These are phyloP conservation scores for Plenodomus lindquistii DNA, from an alignment of 2,329 filamentous ascomycete genomes.

Conservation along the genomic window DNA sequence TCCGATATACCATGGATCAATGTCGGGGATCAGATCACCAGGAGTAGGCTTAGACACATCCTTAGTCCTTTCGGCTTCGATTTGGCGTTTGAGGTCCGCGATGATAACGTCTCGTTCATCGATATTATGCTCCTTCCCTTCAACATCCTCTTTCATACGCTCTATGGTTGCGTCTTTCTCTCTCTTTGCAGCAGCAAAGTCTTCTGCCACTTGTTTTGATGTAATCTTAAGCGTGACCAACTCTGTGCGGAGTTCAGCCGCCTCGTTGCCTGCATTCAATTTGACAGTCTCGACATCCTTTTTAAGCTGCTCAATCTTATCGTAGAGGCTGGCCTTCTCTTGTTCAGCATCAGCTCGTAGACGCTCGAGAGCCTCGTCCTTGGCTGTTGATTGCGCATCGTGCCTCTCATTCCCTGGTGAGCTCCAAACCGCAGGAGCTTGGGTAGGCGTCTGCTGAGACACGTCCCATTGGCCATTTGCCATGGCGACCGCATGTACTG, in stretches of 20 bases:
- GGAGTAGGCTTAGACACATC: conserved; percentile 27
- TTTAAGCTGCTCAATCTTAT: conserved; percentile 20
- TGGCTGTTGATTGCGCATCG: conserved; percentile 31
- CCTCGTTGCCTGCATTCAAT: conserved; percentile 21
- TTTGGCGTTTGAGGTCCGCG: conserved; percentile 22
- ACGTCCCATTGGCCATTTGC: conserved; percentile 16
- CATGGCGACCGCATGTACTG: conserved; percentile 12
- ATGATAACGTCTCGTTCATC: conserved; percentile 32
- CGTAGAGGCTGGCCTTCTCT: conserved; percentile 13
- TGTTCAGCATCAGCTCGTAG: conserved; percentile 25
- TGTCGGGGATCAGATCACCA: conserved; percentile 52
- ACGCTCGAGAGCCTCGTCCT: conserved; percentile 31
- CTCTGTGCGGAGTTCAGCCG: conserved; percentile 21
- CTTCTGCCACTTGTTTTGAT: conserved; percentile 23
- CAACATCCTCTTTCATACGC: conserved; percentile 37
- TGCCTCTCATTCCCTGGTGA: conserved; percentile 12
- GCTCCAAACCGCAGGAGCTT: conserved; percentile 6
- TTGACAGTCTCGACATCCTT: conserved; percentile 19
- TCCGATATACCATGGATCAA: conserved; percentile 62
- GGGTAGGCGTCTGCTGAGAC: conserved; percentile 16
- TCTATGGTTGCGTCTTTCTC: conserved; percentile 37
- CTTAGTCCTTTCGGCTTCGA: conserved; percentile 32
- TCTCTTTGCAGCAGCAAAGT: conserved; percentile 24
- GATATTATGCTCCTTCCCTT: conserved; percentile 40
- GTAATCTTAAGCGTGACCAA: conserved; percentile 22